Base-by-base conservation (phyloP, 306 rosid genomes). In the Benincasa hispida region DNA sequence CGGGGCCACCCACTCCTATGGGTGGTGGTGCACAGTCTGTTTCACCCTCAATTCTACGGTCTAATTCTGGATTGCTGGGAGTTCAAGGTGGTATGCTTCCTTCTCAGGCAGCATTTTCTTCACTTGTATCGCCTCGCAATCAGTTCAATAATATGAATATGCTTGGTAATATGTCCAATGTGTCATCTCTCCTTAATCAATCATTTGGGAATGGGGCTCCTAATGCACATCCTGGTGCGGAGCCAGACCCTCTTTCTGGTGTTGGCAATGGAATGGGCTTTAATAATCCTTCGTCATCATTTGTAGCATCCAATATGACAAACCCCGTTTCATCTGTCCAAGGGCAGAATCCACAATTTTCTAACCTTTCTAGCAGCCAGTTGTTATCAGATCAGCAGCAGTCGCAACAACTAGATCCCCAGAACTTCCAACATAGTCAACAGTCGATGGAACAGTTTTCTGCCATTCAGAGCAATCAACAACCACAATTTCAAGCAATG, bases 1-100 rank as follows among this genome's bases (percentile, higher is more conserved):
- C 96, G 50, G 98, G 97, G 89, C 92, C 92, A 65, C 87, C 97
- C 82, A 85, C 92, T 68, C 92, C 88, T 15, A 91, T 93, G 75
- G 94, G 97, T 77, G 94, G 97, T 72, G 89, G 96, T 81, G 78
- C 88, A 82, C 98, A 90, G 82, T 91, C 98, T 78, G 91, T 93
- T 59, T 61, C 93, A 0, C 87, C 97, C 37, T 88, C 97, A 8
- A 91, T 91, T 67, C 78, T 93, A 89, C 88, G 98, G 78, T 82
- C 96, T 0, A 88, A 91, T 83, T 93, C 98, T 3, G 98, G 94
- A 79, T 81, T 93, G 89, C 19, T 90, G 86, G 98, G 96, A 78
- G 88, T 78, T 87, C 97, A 88, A 87, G 97, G 93, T 75, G 91
- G 91, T 78, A 83, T 91, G 22, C 58, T 88, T 56, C 90, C 98